These are phyloP conservation scores for Xerocomellus amylosporus DNA, from an alignment of 768 basidiomycete species.

Conservation along the genomic window DNA sequence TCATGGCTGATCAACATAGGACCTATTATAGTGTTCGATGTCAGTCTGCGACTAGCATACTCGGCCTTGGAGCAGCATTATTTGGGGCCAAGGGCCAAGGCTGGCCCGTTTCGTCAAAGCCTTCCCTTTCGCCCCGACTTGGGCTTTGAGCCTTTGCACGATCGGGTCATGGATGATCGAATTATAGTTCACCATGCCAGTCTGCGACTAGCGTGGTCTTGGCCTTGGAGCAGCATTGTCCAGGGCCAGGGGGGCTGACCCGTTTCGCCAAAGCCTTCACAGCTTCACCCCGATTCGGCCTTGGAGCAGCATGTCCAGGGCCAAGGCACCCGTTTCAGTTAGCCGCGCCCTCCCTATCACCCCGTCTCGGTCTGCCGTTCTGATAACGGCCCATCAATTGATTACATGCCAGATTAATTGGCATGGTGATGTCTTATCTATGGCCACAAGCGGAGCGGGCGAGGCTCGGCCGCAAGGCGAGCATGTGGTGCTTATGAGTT, in stretches of 20 bases:
- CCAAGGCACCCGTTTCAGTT: no score
- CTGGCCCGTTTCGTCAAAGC: neutral
- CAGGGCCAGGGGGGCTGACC: no score
- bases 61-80: no score
- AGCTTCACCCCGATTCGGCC: neutral
- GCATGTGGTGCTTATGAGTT: neutral
- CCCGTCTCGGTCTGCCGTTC: neutral
- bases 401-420: neutral
- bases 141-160: neutral
- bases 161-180: neutral
- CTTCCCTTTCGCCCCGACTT: neutral
- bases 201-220: neutral
- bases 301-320: neutral
- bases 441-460: neutral
- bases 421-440: conserved; percentile 4
- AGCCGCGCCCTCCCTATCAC: neutral
- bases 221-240: neutral
- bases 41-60: neutral
- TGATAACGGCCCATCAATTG: neutral
- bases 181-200: neutral
- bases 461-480: neutral
- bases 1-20: no score
- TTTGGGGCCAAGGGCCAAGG: no score
- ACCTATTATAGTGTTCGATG: no score
- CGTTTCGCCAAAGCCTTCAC: neutral